Evolutionary conservation across 495 filamentous ascomycete genomes (phyloP).

Genomic region (Cladorrhinum samala): DNA sequence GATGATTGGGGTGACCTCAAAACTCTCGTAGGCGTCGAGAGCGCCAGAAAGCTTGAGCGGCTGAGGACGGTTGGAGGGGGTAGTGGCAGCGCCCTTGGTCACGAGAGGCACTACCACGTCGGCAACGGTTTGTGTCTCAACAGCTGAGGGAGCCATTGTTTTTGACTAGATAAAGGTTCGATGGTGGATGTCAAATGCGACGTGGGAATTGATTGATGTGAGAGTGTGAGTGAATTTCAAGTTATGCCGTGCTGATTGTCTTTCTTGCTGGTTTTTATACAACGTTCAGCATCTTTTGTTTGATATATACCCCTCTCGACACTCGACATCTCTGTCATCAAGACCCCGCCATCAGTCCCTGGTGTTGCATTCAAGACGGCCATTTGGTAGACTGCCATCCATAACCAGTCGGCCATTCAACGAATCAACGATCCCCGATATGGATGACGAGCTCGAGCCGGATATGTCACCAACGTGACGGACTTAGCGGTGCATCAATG

Average conservation of each 20-base stretch:
- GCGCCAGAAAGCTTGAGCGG: constrained; percentile 49
- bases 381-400: not conserved
- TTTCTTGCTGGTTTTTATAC: not conserved
- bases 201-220: not conserved
- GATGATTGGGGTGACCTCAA: constrained; percentile 64
- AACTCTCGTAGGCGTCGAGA: constrained; percentile 52
- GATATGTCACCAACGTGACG: not conserved
- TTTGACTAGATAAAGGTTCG: not conserved
- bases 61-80: constrained; percentile 6
- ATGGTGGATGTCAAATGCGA: too few species aligned
- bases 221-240: not conserved
- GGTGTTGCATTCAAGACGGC: not conserved
- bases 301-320: not conserved
- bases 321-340: not conserved
- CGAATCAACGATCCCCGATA: not conserved
- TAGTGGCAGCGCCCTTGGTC: constrained; percentile 7
- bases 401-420: not conserved
- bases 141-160: constrained; percentile 29
- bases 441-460: constrained; percentile 9
- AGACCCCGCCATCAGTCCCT: not conserved
- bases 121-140: constrained; percentile 4
- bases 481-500: not conserved
- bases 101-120: constrained; percentile 12
- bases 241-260: not conserved
- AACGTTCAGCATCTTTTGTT: not conserved